Evolutionary conservation across 192 early-diverging fungal genomes (phyloP), one percentile per base, ranked within the genome.

Genomic region (Chytriomyces sp.): DNA sequence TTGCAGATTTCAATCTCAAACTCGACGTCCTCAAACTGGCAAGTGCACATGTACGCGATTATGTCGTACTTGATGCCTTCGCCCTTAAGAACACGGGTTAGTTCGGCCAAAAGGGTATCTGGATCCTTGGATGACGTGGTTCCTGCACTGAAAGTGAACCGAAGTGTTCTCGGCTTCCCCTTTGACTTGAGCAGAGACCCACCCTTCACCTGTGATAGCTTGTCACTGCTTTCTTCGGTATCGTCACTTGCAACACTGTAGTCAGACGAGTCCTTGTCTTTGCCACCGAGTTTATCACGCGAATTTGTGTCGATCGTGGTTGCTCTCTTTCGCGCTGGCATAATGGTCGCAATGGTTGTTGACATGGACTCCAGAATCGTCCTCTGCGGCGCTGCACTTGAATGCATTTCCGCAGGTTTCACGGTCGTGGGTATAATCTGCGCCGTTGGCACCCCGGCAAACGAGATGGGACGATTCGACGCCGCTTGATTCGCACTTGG

Each of bases 1-100:
- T 84, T 84, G 75, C 87, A 89, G 17, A 89, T 79, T 59, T 89
- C 87, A 39, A 88, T 81, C 64, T 89, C 87, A 78, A 89, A 88
- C 38, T 88, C 84, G 10, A 84, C 55, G 38, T 82, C 82, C 26
- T 81, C 70, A 25, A 77, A 72, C 34, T 54, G 60, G 69, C 81
- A 83, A 6, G 55, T 60, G 6, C 30, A 19, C 69, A 71, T 30
- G 44, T 60, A 71, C 26, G 8, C 57, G 7, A 10, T 19, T 7
- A 37, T 36, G 31, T 71, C 69, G 30, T 28, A 73, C 34, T 52
- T 72, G 59, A 78, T 77, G 14, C 76, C 76, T 28, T 41, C 40
- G n/a, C 76, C 76, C 5, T 71, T 76, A 14, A 88, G 73, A 2
- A 82, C 83, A 14, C 82, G 69, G 5, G 76, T 52, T 12, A 88